Base-by-base conservation (phyloP, 2,329 filamentous ascomycete genomes). In the Corniculantispora saksenae region DNA sequence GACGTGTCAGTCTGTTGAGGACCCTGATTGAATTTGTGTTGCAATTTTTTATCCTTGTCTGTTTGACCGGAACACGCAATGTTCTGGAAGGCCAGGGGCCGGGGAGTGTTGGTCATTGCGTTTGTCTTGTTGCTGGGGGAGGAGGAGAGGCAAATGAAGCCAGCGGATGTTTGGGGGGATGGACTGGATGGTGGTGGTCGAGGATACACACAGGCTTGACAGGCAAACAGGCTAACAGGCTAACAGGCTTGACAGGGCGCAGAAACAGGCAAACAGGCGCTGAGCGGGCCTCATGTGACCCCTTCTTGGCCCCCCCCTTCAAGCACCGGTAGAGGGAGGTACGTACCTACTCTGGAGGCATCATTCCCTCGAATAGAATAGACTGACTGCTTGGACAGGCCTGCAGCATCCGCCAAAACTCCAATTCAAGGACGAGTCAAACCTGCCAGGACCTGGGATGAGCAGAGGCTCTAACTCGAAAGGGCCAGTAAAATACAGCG, bases 31-130 rank as follows among this genome's bases (percentile, higher is more conserved):
- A 50, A 50, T 13, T 29, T 13, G 13, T 15, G 38, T 7, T 43
- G 38, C 17, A 13, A 43, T 15, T 43, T 29, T 56, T 17, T n/a
- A 55, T 38, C 51, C 51, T 45, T 21, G 59, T 21, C 40, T n/a
- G 29, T 50, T 21, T 56, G 59, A 8, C 17, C 40, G 43, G 47
- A 47, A 35, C 56, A 27, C 21, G 32, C 13, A 48, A 48, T 56
- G 32, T 63, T 57, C 53, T 57, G 40, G 51, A 62, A 63, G 48
- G 27, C 60, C 19, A 62, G 19, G 45, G 27, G 40, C 51, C 50
- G 50, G 51, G 51, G 27, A 55, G 27, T 48, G 21, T 25, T 63
- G 61, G 61, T 56, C 61, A n/a, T 57, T 56, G 61, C 61, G 61
- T 45, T n/a, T 62, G 25, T 5, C 2, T 47, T 48, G 58, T 32